Percentiles rank a stretch among this genome's conserved stretches.
phyloP scores from a whole-genome alignment of 345 rosid species.

The Dipteronia sinensis region DNA sequence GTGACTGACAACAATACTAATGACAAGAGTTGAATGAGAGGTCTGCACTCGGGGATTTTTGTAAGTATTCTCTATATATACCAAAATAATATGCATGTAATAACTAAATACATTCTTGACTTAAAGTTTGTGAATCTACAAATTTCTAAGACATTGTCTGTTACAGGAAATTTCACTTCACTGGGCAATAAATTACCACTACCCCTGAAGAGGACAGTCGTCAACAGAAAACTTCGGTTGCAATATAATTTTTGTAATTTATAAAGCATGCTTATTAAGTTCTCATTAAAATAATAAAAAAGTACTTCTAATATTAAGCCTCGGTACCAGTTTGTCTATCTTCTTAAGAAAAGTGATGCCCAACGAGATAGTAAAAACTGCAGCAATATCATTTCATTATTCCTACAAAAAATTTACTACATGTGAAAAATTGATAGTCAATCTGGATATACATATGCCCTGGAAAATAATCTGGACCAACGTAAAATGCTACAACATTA shows the following conservation, averaged over 20 bases:
- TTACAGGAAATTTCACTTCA: constrained; percentile 15
- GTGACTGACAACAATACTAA: constrained; percentile 16
- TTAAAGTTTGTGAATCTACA: not conserved
- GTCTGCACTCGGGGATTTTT: not conserved
- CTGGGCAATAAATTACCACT: not conserved
- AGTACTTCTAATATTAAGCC: not conserved
- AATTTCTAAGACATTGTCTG: constrained; percentile 2
- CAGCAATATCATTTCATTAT: not conserved
- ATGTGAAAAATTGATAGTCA: not conserved
- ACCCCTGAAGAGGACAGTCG: not conserved
- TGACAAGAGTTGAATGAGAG: constrained; percentile 31
- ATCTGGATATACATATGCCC: not conserved
- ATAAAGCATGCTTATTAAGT: not conserved
- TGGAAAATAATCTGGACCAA: not conserved
- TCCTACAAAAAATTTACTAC: not conserved
- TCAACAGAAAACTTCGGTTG: not conserved
- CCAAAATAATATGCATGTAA: not conserved
- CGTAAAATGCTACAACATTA: not conserved
- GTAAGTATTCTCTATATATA: not conserved
- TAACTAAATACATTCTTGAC: not conserved
- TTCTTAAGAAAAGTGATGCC: not conserved
- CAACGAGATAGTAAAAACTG: not conserved
- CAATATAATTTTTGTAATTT: not conserved
- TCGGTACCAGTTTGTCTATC: not conserved
- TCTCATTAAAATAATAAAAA: constrained; percentile 15